Evolutionary conservation across 2,329 filamentous ascomycete species (phyloP).

Genomic region (Fusarium sp.): DNA sequence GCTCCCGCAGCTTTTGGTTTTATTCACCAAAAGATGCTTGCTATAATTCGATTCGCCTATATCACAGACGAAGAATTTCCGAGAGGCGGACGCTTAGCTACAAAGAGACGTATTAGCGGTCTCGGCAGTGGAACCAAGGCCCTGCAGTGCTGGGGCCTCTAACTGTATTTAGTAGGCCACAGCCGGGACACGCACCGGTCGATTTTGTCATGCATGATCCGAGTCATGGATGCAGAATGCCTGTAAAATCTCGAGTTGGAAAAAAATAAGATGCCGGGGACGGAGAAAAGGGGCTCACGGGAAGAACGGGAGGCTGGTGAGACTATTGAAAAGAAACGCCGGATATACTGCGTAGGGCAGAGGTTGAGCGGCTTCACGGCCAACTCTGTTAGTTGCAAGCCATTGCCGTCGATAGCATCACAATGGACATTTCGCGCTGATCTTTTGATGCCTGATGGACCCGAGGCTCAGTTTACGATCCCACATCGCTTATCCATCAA

Average conservation of each 20-base stretch:
- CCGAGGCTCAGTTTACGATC: neutral
- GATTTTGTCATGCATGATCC: neutral
- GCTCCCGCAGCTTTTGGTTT: neutral
- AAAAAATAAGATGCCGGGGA: neutral
- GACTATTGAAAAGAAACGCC: neutral
- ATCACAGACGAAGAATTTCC: slow-evolving; percentile 9
- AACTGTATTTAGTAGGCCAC: neutral
- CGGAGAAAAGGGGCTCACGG: neutral
- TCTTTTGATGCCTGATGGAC: neutral
- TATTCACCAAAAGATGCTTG: neutral
- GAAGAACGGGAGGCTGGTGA: neutral
- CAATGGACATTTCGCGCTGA: neutral
- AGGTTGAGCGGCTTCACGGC: neutral
- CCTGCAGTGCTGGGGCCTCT: neutral
- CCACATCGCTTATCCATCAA: neutral
- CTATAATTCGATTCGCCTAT: neutral
- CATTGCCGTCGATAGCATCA: neutral
- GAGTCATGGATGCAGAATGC: neutral
- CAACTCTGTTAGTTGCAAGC: neutral
- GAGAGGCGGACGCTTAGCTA: slow-evolving; percentile 1
- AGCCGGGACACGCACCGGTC: neutral
- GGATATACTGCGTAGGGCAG: neutral
- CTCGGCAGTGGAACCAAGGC: slow-evolving; percentile 7
- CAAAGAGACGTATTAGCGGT: neutral
- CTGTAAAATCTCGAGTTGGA: neutral